Base-by-base conservation (phyloP, 2,329 filamentous ascomycete genomes). In the Colletotrichum brevisporum region DNA sequence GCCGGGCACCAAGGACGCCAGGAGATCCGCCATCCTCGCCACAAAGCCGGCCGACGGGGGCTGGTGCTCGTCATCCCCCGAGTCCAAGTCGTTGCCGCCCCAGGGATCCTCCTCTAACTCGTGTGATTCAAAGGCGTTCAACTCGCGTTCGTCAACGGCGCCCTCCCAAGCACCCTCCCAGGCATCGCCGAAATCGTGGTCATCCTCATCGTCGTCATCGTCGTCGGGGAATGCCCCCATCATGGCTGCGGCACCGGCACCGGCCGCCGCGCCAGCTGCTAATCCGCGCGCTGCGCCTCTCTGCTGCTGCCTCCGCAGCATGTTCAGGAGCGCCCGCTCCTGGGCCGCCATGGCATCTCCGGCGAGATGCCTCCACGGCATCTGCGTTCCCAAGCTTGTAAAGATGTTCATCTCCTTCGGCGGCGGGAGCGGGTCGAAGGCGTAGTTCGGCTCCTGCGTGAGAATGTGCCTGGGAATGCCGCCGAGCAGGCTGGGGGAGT, bases 351-450 rank as follows among this genome's bases (percentile, higher is more conserved):
- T 43, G 21, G 36, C 64, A 10, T 58, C 16, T 45, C 56, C 70
- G 67, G n/a, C 74, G 67, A 12, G 76, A 72, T 6, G 73, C 50
- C 55, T 63, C 84, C 84, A 88, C 0, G 84, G 85, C 47, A 82
- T 74, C 60, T 73, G 75, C 67, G 84, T 83, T 31, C 78, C 78
- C 10, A 80, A 74, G 67, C 81, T 77, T 0, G 83, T 84, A 71
- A 89, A 88, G 10, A 86, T 77, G 71, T 90, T 89, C 9, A 85
- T 80, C 16, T 81, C 80, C 45, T 88, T 81, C 0, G 86, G 79
- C 2, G 94, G 95, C 21, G 94, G 94, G 15, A 97, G 82, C 1
- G 94, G 94, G 76, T 97, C 95, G 24, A 94, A 96, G 18, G 93
- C 89, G 71, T 92, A 90, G 74, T 89, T 94, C 2, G 91, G 90